Percentiles rank a stretch among this genome's conserved stretches.
These are phyloP conservation scores for Cystofilobasidium bisporidii DNA, from an alignment of 768 basidiomycete genomes.

Conservation along the genomic window DNA sequence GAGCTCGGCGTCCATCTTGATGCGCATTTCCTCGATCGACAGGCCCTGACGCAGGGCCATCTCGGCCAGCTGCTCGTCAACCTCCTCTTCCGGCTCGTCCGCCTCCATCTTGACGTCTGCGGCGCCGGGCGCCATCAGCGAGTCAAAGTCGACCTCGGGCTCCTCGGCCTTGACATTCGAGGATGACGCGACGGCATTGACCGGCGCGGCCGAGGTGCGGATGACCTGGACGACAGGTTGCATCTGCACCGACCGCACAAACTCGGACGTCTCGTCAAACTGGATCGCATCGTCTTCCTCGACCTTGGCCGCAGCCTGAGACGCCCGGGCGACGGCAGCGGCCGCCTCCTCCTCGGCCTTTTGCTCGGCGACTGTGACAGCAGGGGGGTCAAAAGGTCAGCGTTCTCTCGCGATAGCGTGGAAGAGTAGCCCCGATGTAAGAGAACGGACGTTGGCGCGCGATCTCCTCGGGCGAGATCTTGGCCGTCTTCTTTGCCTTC, in stretches of 20 bases:
- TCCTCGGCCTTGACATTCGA: constrained; percentile 37
- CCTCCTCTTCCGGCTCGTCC: constrained; percentile 68
- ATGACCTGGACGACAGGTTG: constrained; percentile 22
- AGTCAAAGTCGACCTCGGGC: constrained; percentile 30
- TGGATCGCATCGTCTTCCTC: constrained; percentile 54
- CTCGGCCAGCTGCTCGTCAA: constrained; percentile 54
- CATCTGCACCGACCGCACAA: constrained; percentile 55
- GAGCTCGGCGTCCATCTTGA: constrained; percentile 56
- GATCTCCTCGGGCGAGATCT: constrained; percentile 65
- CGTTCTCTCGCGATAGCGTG: neutral
- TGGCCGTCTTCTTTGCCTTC: constrained; percentile 59
- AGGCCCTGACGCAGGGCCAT: constrained; percentile 40
- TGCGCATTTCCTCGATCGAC: constrained; percentile 42
- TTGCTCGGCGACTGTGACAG: constrained; percentile 31
- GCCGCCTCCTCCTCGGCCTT: constrained; percentile 43
- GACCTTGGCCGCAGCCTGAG: constrained; percentile 37
- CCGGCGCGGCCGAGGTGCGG: neutral
- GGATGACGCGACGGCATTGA: constrained; percentile 6
- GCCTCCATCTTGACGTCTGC: constrained; percentile 40
- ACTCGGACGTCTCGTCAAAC: constrained; percentile 95
- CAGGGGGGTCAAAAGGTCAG: neutral
- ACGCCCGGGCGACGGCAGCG: constrained; percentile 35
- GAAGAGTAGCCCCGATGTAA: neutral
- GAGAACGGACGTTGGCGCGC: constrained; percentile 55
- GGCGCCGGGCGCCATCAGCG: constrained; percentile 47